Evolutionary conservation across 2,329 filamentous ascomycete species (phyloP), one percentile per base, ranked within the genome.

Genomic region (Beauveria bassiana): DNA sequence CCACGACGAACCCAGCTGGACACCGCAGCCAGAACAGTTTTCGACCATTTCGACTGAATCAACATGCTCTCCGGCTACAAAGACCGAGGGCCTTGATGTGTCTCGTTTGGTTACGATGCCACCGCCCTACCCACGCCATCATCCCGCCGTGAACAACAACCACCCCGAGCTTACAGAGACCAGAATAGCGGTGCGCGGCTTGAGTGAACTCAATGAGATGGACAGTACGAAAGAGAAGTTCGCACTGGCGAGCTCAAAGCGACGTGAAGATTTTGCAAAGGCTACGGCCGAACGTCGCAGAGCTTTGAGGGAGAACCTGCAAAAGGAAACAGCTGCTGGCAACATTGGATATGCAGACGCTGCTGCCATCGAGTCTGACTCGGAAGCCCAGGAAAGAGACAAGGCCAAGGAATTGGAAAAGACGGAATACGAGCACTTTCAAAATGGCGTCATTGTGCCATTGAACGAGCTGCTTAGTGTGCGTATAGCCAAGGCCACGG

Each of bases 71-170:
- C 81, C 79, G 3, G 78, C 75, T 47, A 79, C 76, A 1, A 77
- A 78, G 31, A 77, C 70, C 63, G 78, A 75, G 40, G 75, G 81
- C 68, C 77, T 98, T 3, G 93, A 99, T 69, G 89, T 98, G 28
- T 98, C 95, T 3, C 84, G 95, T 31, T 84, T 99, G 1, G 89
- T 99, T 5, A 97, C 95, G 0, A 80, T 99, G 34, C 95, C 95
- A 9, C 95, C 95, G 1, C 90, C 95, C 2, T 98, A 96, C 72
- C 95, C 95, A 1, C 87, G 93, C 8, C 93, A 98, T 70, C 89
- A 98, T 68, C 95, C 95, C 9, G 95, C 95, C 0, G 90, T 98
- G 18, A 97, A 96, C 72, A 99, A 98, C 70, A 96, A 86, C 67
- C 95, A 99, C 70, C 95, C 95, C 0, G 89, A 96, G 65, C 81